These are phyloP conservation scores for Tolypocladium paradoxum DNA, from an alignment of 2,329 filamentous ascomycete species.

Conservation along the genomic window DNA sequence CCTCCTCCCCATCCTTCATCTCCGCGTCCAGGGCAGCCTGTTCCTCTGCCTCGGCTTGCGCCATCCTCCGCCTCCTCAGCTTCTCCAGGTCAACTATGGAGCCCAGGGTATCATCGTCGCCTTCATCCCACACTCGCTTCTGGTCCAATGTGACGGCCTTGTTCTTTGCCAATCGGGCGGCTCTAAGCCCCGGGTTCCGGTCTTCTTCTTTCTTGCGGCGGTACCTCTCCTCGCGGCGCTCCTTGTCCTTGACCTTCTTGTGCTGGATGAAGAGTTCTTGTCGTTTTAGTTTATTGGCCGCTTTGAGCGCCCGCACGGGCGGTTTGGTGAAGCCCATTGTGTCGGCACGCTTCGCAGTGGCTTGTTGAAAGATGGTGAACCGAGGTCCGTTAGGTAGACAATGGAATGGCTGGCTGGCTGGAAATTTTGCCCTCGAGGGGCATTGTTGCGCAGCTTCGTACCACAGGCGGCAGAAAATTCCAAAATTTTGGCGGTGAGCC, in stretches of 20 bases:
- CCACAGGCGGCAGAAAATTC: slow-evolving; percentile 19
- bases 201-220: slow-evolving; percentile 75
- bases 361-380: not conserved
- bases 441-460: not conserved
- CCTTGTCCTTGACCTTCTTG: slow-evolving; percentile 65
- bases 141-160: slow-evolving; percentile 72
- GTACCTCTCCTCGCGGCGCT: slow-evolving; percentile 67
- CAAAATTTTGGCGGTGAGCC: slow-evolving; percentile 29
- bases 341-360: not conserved
- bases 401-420: not conserved
- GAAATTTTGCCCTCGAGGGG: slow-evolving; percentile 10
- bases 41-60: slow-evolving; percentile 40
- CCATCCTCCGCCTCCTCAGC: slow-evolving; percentile 45
- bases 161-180: slow-evolving; percentile 65
- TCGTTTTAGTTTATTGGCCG: slow-evolving; percentile 69
- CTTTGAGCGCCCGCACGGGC: slow-evolving; percentile 28
- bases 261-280: slow-evolving; percentile 68
- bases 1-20: slow-evolving; percentile 32
- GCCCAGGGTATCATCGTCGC: slow-evolving; percentile 49
- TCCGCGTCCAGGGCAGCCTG: slow-evolving; percentile 35
- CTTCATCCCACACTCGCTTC: slow-evolving; percentile 84
- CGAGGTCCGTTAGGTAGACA: not conserved
- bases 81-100: slow-evolving; percentile 47
- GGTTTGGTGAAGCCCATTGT: slow-evolving; percentile 24
- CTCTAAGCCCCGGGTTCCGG: slow-evolving; percentile 66